Base-by-base conservation (phyloP, 371 early-diverging fungal species). In the Lichtheimia ornata region DNA sequence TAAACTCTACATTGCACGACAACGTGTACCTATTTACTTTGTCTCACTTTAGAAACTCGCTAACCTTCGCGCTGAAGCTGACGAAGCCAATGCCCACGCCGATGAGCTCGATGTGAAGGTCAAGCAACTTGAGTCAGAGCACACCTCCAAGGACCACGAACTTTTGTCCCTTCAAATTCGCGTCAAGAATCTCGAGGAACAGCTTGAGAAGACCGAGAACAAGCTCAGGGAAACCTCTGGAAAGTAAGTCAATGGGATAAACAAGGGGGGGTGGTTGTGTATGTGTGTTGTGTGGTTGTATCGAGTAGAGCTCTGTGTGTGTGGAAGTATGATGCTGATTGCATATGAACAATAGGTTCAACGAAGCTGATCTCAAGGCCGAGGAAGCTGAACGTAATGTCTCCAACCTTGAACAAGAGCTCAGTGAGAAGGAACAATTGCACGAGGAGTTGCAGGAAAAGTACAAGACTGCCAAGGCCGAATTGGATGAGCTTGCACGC, bases 371-470 rank as follows among this genome's bases (percentile, higher is more conserved):
- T 64, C 73, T 87, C 68, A 85, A 84, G 72, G 88, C 90, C 58
- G 94, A 93, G 69, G 81, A 84, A 56, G 82, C 84, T 62, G 90
- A 92, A 67, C 86, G 89, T 60, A 83, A 79, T 66, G 84, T 88
- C 45, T 64, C 74, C 35, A 67, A 75, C 58, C 72, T 91, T 69
- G 91, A 92, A 70, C 69, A 75, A 58, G 88, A 91, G 63, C 72
- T 79, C 58, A 77, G 71, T 45, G 84, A 84, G 22, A 78, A 84
- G 61, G 93, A 93, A 66, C 67, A 67, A 61, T 74, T 77, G 66
- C 69, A 87, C 69, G 88, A 91, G 60, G 88, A 88, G 30, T 68
- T 86, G 43, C 61, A 68, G 55, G 83, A 81, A 42, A 88, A 91
- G 73, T 85, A 82, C 72, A 70, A 73, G 41, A 62, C 70, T 25